A percentile compares a stretch with the other conserved stretches of the same genome.
phyloP scores from a whole-genome alignment of 2,329 filamentous ascomycete genomes.

The Arthroderma sp. region DNA sequence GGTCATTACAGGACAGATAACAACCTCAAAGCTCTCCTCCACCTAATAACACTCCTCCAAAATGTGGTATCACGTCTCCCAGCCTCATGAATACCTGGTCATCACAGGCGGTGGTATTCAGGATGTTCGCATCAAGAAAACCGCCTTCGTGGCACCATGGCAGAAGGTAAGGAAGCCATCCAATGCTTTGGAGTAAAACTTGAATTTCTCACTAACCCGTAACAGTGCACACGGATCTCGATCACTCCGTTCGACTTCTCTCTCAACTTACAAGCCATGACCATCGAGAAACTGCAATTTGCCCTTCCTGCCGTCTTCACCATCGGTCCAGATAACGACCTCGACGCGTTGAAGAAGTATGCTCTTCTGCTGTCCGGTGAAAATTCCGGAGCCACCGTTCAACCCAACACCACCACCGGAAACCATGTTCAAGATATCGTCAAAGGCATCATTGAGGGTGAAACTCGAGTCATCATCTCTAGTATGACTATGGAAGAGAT shows the following conservation, averaged over 20 bases:
- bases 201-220: not conserved
- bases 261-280: slow-evolving; percentile 78
- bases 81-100: slow-evolving; percentile 74
- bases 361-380: slow-evolving; percentile 63
- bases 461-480: slow-evolving; percentile 69
- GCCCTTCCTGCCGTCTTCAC: slow-evolving; percentile 74
- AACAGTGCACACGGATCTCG: slow-evolving; percentile 25
- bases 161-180: slow-evolving; percentile 38
- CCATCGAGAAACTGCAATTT: slow-evolving; percentile 75
- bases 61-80: slow-evolving; percentile 48
- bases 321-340: slow-evolving; percentile 63
- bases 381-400: slow-evolving; percentile 31
- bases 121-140: slow-evolving; percentile 65
- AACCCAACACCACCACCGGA: slow-evolving; percentile 27
- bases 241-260: slow-evolving; percentile 56
- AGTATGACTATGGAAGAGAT: slow-evolving; percentile 92
- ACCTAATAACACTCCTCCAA: not conserved
- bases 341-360: slow-evolving; percentile 62
- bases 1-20: too few species aligned
- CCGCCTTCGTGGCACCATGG: slow-evolving; percentile 57
- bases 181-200: too few species aligned
- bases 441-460: slow-evolving; percentile 81
- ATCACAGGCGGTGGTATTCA: slow-evolving; percentile 67
- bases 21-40: not conserved
- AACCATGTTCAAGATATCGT: slow-evolving; percentile 71